These are phyloP conservation scores for Elongisporangium prolatum DNA, from an alignment of 352 stramenopile genomes.

Conservation along the genomic window DNA sequence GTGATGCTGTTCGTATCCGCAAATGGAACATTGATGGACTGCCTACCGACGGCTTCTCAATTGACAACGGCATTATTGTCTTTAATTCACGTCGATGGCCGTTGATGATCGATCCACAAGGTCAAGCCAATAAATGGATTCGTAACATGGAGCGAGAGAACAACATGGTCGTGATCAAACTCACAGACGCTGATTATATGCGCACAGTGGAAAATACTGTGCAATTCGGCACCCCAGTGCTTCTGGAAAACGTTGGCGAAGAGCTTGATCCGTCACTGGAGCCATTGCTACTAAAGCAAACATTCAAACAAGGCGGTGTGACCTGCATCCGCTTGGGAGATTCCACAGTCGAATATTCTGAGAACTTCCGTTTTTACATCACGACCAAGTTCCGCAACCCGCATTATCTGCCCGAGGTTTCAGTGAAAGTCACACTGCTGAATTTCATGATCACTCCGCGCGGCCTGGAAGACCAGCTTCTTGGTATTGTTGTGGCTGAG, in stretches of 20 bases:
- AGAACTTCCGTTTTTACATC: constrained; percentile 93
- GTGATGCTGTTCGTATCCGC: constrained; percentile 88
- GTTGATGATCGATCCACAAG: constrained; percentile 94
- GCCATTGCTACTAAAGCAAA: constrained; percentile 91
- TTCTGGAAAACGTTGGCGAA: constrained; percentile 92
- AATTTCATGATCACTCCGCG: constrained; percentile 96
- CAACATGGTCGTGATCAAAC: constrained; percentile 92
- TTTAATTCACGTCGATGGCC: constrained; percentile 94
- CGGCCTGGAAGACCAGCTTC: constrained; percentile 89
- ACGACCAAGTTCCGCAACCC: constrained; percentile 93
- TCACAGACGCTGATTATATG: constrained; percentile 92
- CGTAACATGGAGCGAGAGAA: constrained; percentile 92
- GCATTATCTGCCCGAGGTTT: constrained; percentile 92
- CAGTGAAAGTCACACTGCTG: constrained; percentile 91
- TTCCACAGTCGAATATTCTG: constrained; percentile 89
- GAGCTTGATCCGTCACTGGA: constrained; percentile 92
- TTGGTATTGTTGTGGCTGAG: constrained; percentile 90
- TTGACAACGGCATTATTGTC: constrained; percentile 94
- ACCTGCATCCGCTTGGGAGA: constrained; percentile 92
- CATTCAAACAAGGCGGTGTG: constrained; percentile 92
- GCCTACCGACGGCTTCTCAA: constrained; percentile 90
- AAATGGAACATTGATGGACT: constrained; percentile 95
- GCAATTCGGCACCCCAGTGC: constrained; percentile 89
- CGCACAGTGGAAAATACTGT: constrained; percentile 90
- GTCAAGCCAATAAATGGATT: constrained; percentile 95